Evolutionary conservation across 2,329 filamentous ascomycete species (phyloP), one percentile per base, ranked within the genome.

Genomic region (Arthroderma sp.): DNA sequence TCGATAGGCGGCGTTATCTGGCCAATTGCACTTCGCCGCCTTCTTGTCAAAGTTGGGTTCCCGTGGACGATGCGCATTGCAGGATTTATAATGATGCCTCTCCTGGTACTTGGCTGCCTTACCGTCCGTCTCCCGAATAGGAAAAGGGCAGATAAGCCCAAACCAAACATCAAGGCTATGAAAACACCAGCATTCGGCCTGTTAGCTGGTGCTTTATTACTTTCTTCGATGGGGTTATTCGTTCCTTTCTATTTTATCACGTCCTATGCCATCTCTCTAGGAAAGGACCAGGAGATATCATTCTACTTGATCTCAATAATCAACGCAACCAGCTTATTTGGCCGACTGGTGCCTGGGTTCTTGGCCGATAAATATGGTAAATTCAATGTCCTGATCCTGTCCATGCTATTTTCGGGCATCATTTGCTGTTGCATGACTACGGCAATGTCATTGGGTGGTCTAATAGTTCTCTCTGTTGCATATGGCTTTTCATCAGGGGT

Each of bases 21-120:
- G 59, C 79, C 81, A 0, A 73, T 79, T 56, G 70, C 73, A 65
- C 69, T 74, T 51, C 53, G 74, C 35, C 78, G 84, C 52, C 33
- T 55, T 13, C 17, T 21, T n/a, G 71, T 71, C 0, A 28, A 74
- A 47, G 70, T 82, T 54, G 77, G 80, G 28, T 79, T 81, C 63
- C 66, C 72, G 39, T 84, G 80, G 82, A 71, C 78, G 0, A 80
- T 83, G 72, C 75, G 80, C 11, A 77, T 76, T 54, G 72, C 71
- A 21, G 72, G 80, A 15, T 81, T 87, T 57, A 71, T 86, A 52
- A 82, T 87, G 60, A 76, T 87, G 59, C 76, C 74, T 57, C 70
- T 81, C 58, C 73, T 81, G 60, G 66, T 76, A 28, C 73, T 84
- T 61, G 76, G 79, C 25, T 72, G 73, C 31, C 63, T 79, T 0